These are phyloP conservation scores for Solanum microdontum DNA, from an alignment of 257 asterid genomes.

Conservation along the genomic window DNA sequence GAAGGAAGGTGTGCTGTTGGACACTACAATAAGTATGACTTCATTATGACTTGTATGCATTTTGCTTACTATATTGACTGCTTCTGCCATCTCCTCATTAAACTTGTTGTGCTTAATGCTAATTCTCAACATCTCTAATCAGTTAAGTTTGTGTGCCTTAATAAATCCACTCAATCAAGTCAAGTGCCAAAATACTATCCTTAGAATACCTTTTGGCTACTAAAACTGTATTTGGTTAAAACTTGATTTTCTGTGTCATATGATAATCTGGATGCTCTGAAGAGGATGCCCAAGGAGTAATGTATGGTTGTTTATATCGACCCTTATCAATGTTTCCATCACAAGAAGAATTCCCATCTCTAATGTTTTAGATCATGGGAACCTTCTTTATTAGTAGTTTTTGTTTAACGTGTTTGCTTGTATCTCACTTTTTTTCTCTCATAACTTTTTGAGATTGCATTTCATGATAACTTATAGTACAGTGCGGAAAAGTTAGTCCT, in stretches of 20 bases:
- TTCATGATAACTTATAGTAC: background rate
- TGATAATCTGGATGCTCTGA: background rate
- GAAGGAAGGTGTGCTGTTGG: conserved; percentile 94
- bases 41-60: background rate
- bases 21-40: conserved; percentile 42
- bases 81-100: background rate
- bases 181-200: background rate
- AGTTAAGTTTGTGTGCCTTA: background rate
- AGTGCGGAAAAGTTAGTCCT: background rate
- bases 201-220: background rate
- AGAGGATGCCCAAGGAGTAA: background rate
- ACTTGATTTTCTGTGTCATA: background rate
- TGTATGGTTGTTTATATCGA: background rate
- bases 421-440: background rate
- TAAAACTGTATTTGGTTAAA: background rate
- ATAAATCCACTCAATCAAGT: background rate
- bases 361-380: background rate
- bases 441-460: background rate
- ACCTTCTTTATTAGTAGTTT: background rate
- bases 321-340: background rate
- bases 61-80: background rate
- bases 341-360: background rate
- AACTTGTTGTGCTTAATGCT: background rate
- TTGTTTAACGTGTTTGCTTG: background rate
- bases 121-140: background rate